A percentile compares a stretch with the other conserved stretches of the same genome.
Conservation (phyloP, 306 rosid genomes). For the Cucurbita pepo region DNA sequence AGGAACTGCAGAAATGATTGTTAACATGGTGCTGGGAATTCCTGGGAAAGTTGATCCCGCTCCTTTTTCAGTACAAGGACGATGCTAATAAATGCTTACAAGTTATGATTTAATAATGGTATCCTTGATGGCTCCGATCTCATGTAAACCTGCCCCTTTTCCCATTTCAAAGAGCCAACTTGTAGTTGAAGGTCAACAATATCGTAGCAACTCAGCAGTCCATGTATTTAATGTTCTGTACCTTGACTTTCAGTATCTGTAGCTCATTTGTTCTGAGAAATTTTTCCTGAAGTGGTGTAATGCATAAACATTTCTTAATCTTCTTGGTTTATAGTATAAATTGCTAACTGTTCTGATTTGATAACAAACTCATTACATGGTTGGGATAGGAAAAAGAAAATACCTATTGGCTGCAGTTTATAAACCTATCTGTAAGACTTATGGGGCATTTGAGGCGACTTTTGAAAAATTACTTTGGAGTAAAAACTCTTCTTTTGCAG, state of each 20-base stretch:
- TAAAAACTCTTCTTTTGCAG: neutral
- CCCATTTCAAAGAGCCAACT: neutral
- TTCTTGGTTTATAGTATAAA: neutral
- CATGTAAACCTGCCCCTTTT: neutral
- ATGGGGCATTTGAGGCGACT: neutral
- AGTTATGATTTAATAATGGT: neutral
- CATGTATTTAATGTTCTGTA: neutral
- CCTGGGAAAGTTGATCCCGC: conserved; percentile 28
- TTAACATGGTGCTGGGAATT: conserved; percentile 49
- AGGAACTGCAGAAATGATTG: conserved; percentile 80
- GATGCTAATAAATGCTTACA: conserved; percentile 12
- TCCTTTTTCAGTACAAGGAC: conserved; percentile 39
- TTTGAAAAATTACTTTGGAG: neutral
- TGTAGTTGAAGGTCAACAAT: neutral
- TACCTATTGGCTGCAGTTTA: neutral
- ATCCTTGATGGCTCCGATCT: neutral
- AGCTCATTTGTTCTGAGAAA: neutral
- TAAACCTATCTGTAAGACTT: neutral
- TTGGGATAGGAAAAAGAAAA: neutral
- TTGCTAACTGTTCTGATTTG: neutral
- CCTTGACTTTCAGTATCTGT: neutral
- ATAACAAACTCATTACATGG: neutral
- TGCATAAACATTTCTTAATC: neutral
- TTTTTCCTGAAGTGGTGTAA: neutral
- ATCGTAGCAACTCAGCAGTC: neutral